These are phyloP conservation scores for Micromonas commoda DNA, from an alignment of 139 green algal species.

Conservation along the genomic window DNA sequence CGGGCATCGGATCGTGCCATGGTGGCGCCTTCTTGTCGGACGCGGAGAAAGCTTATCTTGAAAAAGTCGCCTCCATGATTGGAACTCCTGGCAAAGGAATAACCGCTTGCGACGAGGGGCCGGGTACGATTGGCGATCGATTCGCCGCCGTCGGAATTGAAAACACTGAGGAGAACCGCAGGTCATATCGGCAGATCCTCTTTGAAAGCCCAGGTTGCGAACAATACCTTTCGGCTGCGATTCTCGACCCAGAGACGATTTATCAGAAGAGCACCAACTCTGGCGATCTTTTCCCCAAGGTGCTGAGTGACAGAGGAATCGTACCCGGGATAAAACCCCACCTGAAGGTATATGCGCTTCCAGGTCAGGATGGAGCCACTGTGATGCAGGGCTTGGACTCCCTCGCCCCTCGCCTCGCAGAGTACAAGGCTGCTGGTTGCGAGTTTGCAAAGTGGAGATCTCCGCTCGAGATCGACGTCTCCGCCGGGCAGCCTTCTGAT, in stretches of 20 bases:
- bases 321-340: conserved; percentile 50
- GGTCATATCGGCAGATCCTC: conserved; percentile 44
- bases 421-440: conserved; percentile 41
- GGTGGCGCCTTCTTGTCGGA: conserved; percentile 22
- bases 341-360: conserved; percentile 48
- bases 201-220: conserved; percentile 39
- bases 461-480: conserved; percentile 42
- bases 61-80: conserved; percentile 20
- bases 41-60: conserved; percentile 27
- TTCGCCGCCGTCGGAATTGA: conserved; percentile 43
- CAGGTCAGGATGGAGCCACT: conserved; percentile 41
- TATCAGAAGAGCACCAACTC: conserved; percentile 42
- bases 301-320: conserved; percentile 43
- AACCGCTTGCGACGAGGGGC: conserved; percentile 43
- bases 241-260: conserved; percentile 53
- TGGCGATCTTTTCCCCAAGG: conserved; percentile 40
- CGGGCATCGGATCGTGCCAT: conserved; percentile 15
- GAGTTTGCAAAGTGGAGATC: conserved; percentile 51
- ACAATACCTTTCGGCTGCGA: conserved; percentile 50
- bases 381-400: conserved; percentile 52
- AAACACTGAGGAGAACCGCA: conserved; percentile 47
- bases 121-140: conserved; percentile 39
- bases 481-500: conserved; percentile 41
- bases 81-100: conserved; percentile 34
- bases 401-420: conserved; percentile 40